Evolutionary conservation across 2,329 filamentous ascomycete species (phyloP).

Genomic region (Clonostachys byssicola): DNA sequence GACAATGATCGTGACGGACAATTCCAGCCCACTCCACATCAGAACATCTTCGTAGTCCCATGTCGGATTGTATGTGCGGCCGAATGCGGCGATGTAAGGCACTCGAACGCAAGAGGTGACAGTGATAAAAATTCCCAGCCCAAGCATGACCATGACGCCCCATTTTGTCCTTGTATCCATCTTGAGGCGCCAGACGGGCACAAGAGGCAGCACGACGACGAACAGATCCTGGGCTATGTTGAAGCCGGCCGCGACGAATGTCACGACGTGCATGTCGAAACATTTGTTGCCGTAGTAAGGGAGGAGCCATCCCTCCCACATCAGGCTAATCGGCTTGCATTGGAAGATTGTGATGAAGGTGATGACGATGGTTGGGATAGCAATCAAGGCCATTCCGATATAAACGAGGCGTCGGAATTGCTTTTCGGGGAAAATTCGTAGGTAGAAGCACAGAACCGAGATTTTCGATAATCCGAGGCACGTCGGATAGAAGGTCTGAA

Average conservation of each 20-base stretch:
- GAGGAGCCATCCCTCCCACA: constrained; percentile 16
- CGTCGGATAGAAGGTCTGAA: constrained; percentile 26
- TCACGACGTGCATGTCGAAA: constrained; percentile 17
- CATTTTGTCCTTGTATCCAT: constrained; percentile 34
- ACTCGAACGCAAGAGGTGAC: constrained; percentile 28
- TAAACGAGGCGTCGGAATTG: constrained; percentile 21
- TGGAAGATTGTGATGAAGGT: constrained; percentile 34
- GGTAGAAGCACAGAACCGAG: constrained; percentile 29
- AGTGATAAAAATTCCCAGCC: constrained; percentile 33
- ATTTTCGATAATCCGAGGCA: constrained; percentile 31
- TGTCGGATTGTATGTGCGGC: constrained; percentile 26
- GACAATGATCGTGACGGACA: constrained; percentile 32
- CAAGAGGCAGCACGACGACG: constrained; percentile 36
- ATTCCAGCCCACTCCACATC: constrained; percentile 38
- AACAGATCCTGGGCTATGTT: constrained; percentile 41
- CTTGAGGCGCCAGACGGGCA: constrained; percentile 29
- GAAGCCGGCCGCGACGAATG: constrained; percentile 35
- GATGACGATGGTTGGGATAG: constrained; percentile 26
- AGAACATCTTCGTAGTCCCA: constrained; percentile 34
- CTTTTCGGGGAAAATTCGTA: constrained; percentile 26
- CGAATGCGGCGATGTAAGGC: constrained; percentile 23
- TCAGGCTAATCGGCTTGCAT: constrained; percentile 29
- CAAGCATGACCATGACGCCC: constrained; percentile 37
- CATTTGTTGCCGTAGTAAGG: constrained; percentile 6
- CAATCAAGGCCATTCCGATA: constrained; percentile 23